phyloP scores from a whole-genome alignment of 1,284 basidiomycete genomes.

The Fomitopsis palustris region DNA sequence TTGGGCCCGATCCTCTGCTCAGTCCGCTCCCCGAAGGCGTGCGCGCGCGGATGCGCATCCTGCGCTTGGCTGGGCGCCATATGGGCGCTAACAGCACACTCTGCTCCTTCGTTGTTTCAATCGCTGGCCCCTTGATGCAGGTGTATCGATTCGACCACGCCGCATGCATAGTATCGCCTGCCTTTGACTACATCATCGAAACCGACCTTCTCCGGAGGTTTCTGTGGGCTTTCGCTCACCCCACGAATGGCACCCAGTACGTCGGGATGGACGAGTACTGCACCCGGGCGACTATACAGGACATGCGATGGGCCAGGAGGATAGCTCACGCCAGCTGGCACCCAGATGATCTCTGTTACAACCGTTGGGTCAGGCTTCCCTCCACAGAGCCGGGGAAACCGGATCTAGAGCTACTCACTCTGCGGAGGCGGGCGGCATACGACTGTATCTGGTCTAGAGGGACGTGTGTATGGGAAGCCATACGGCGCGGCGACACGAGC shows the following conservation, averaged over 20 bases:
- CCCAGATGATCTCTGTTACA: background rate
- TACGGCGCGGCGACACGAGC: conserved; percentile 2
- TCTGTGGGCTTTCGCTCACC: conserved; percentile 17
- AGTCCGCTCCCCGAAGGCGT: background rate
- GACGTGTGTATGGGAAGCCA: conserved; percentile 10
- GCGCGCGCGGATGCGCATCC: background rate
- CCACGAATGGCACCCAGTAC: conserved; percentile 1
- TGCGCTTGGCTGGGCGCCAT: background rate
- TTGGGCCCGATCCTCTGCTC: background rate
- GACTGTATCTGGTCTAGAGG: conserved; percentile 10
- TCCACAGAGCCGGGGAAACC: background rate
- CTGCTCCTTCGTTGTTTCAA: conserved; percentile 9
- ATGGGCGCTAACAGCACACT: conserved; percentile 6
- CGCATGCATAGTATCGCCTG: conserved; percentile 4
- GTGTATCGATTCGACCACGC: conserved; percentile 16
- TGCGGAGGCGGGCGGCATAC: conserved; percentile 6
- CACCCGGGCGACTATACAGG: background rate
- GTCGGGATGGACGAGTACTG: conserved; percentile 12
- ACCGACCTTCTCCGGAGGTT: conserved; percentile 10
- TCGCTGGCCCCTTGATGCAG: conserved; percentile 11
- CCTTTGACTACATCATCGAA: conserved; percentile 4
- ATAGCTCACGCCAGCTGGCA: background rate
- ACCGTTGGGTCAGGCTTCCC: background rate
- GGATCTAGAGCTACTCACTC: conserved; percentile 7
- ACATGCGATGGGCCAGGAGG: background rate